These are phyloP conservation scores for Symbiodinium natans DNA, from an alignment of 73 alveolate species.

Conservation along the genomic window DNA sequence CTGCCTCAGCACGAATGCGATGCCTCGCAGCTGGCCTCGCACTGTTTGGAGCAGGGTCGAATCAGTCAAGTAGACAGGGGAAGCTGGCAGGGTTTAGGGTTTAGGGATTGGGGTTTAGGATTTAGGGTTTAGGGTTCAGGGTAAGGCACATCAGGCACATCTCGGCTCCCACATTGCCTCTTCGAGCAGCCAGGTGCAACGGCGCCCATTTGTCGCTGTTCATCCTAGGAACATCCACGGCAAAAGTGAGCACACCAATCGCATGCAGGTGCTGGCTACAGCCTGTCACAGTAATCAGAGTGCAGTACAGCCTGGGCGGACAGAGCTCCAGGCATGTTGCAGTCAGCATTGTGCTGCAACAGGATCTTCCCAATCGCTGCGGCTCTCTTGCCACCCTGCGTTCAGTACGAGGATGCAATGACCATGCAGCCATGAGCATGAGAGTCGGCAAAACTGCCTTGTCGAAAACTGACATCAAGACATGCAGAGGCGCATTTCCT, in stretches of 20 bases:
- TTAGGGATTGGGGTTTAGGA: too few species aligned
- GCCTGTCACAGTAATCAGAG: background rate
- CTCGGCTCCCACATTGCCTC: constrained; percentile 7
- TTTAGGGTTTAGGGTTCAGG: too few species aligned
- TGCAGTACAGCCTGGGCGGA: background rate
- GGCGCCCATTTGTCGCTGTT: constrained; percentile 98
- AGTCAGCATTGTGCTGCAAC: constrained; percentile 96
- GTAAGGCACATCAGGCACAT: background rate
- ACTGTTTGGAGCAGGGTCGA: too few species aligned
- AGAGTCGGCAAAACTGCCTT: constrained; percentile 2
- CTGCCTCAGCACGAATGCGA: constrained; percentile 82
- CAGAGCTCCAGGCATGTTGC: constrained; percentile 93
- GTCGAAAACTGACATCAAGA: constrained; percentile 95
- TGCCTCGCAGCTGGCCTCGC: constrained; percentile 78
- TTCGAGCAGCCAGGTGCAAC: constrained; percentile 97
- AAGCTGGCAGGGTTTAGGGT: too few species aligned
- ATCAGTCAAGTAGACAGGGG: too few species aligned
- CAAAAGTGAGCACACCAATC: too few species aligned
- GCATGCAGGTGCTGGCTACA: too few species aligned
- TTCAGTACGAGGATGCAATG: background rate
- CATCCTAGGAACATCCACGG: constrained; percentile 32
- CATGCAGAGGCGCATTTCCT: constrained; percentile 96
- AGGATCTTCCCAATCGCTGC: constrained; percentile 96
- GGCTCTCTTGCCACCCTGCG: constrained; percentile 94
- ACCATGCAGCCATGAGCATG: background rate